Conservation (phyloP, 2,329 filamentous ascomycete genomes). For the Aureobasidium sp. region DNA sequence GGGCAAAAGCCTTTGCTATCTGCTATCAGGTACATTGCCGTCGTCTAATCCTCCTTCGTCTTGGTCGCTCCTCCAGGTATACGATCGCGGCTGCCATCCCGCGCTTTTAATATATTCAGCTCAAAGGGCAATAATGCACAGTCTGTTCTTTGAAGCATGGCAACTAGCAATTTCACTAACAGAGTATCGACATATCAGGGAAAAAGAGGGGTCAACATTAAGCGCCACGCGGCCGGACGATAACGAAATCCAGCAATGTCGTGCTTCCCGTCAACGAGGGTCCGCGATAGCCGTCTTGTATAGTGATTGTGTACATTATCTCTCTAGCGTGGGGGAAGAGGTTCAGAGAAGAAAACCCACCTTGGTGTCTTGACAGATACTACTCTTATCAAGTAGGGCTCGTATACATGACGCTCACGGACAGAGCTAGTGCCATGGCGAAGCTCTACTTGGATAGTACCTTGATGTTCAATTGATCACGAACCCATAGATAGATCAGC, state of each 20-base stretch:
- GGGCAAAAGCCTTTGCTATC: background rate
- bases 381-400: background rate
- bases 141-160: constrained; percentile 6
- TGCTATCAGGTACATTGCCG: constrained; percentile 1
- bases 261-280: constrained; percentile 16
- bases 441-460: background rate
- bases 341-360: background rate
- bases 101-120: constrained; percentile 18
- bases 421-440: background rate
- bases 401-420: background rate
- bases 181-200: background rate
- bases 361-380: background rate
- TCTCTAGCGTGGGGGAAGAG: constrained; percentile 7
- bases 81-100: constrained; percentile 1
- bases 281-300: constrained; percentile 15
- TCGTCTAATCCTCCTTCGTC: background rate
- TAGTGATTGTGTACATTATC: constrained; percentile 13
- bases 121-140: background rate
- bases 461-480: background rate
- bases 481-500: background rate
- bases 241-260: constrained; percentile 16
- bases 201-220: constrained; percentile 10
- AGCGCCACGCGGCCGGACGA: constrained; percentile 19
- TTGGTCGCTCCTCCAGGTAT: background rate
- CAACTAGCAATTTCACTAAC: constrained; percentile 7